These are phyloP conservation scores for Heterobasidion parviporum DNA, from an alignment of 1,284 basidiomycete genomes.

Conservation along the genomic window DNA sequence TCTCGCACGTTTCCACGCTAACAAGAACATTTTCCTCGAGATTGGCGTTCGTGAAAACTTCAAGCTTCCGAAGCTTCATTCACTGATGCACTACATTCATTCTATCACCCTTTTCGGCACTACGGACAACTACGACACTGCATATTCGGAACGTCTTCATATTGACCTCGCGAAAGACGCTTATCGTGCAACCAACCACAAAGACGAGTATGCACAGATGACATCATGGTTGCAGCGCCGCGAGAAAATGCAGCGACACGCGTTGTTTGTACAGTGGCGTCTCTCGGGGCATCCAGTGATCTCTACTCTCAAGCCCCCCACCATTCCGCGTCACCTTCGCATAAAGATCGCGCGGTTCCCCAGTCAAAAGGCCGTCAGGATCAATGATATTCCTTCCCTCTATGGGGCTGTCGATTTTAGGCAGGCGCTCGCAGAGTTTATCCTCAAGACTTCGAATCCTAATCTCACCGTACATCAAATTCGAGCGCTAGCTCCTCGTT, in stretches of 20 bases:
- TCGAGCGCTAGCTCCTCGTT: background rate
- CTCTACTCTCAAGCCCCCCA: background rate
- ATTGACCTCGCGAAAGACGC: too few relatives aligned
- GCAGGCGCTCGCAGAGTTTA: background rate
- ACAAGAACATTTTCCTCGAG: too few relatives aligned
- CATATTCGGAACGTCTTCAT: too few relatives aligned
- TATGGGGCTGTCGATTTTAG: too few relatives aligned
- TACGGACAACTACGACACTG: too few relatives aligned
- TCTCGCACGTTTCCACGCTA: too few relatives aligned
- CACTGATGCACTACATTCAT: too few relatives aligned
- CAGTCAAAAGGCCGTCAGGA: background rate
- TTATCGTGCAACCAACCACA: constrained; percentile 23
- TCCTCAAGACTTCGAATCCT: background rate
- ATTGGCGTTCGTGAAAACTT: constrained; percentile 19
- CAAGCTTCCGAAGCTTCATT: too few relatives aligned
- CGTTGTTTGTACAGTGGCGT: background rate
- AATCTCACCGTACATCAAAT: background rate
- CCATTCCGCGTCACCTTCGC: background rate
- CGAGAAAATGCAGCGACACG: background rate
- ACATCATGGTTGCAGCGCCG: constrained; percentile 22
- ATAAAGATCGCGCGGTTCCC: background rate
- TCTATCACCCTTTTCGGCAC: too few relatives aligned
- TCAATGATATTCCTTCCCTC: too few relatives aligned
- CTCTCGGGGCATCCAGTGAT: background rate
- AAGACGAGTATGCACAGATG: constrained; percentile 29